Evolutionary conservation across 441 rosid genomes (phyloP).

Genomic region (Syzygium syzygioides): DNA sequence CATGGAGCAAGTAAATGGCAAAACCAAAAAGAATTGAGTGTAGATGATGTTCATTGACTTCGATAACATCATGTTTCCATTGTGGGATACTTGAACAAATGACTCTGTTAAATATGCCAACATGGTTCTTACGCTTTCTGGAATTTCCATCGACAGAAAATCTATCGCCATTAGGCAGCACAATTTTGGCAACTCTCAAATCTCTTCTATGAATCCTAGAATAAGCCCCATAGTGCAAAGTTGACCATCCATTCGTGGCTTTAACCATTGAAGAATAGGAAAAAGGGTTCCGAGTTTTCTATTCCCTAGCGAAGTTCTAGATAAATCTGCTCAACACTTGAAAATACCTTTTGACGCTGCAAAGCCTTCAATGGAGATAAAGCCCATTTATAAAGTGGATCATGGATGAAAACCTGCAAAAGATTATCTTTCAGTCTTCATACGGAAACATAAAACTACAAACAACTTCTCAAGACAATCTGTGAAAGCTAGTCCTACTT

Average conservation of each 20-base stretch:
- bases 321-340: not conserved
- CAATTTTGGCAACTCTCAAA: not conserved
- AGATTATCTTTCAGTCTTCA: conserved; percentile 6
- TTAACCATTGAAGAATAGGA: not conserved
- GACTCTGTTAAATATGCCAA: not conserved
- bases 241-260: not conserved
- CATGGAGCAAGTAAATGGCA: not conserved
- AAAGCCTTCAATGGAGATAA: conserved; percentile 94
- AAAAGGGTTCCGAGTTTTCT: not conserved
- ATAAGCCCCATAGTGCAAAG: not conserved
- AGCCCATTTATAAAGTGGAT: conserved; percentile 98
- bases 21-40: not conserved
- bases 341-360: conserved; percentile 95
- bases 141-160: not conserved
- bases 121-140: not conserved
- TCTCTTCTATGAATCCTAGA: not conserved
- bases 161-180: not conserved
- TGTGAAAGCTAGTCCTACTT: conserved; percentile 38
- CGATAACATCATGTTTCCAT: not conserved
- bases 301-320: not conserved
- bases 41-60: not conserved
- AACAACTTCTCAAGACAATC: not conserved
- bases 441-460: not conserved
- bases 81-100: not conserved
- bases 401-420: conserved; percentile 95